Conservation (phyloP, 1,284 basidiomycete species). For the Sanguinoderma infundibulare region DNA sequence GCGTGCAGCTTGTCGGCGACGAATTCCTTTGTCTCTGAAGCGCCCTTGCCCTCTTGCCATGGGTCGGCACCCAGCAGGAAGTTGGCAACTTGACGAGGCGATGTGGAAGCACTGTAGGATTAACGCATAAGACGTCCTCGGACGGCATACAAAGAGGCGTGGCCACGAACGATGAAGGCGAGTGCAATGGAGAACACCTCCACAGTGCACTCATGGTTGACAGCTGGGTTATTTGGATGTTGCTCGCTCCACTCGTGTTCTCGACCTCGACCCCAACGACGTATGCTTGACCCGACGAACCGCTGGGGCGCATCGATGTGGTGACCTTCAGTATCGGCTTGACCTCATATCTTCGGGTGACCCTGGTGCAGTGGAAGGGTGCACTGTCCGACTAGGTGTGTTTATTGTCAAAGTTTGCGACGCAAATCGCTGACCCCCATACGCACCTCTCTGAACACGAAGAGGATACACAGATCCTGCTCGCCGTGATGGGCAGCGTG, state of each 20-base stretch:
- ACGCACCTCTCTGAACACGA: slow-evolving; percentile 74
- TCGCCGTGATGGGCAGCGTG: slow-evolving; percentile 54
- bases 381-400: slow-evolving; percentile 49
- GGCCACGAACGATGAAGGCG: slow-evolving; percentile 46
- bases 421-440: not conserved
- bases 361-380: slow-evolving; percentile 58
- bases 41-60: slow-evolving; percentile 43
- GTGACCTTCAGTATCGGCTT: slow-evolving; percentile 56
- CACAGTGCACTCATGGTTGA: slow-evolving; percentile 68
- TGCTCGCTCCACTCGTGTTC: slow-evolving; percentile 49
- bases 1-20: slow-evolving; percentile 54
- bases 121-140: not conserved
- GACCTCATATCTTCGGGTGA: slow-evolving; percentile 63
- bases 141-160: not conserved
- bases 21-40: slow-evolving; percentile 51
- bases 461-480: slow-evolving; percentile 60
- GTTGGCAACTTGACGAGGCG: slow-evolving; percentile 54
- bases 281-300: slow-evolving; percentile 53
- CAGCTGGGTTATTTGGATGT: slow-evolving; percentile 58
- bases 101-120: slow-evolving; percentile 46
- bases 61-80: slow-evolving; percentile 48
- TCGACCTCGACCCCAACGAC: slow-evolving; percentile 60
- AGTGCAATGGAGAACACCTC: slow-evolving; percentile 48
- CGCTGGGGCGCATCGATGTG: slow-evolving; percentile 53
- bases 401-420: not conserved